Base-by-base conservation (phyloP, 352 stramenopile species). In the Pythium grandisporangium region DNA sequence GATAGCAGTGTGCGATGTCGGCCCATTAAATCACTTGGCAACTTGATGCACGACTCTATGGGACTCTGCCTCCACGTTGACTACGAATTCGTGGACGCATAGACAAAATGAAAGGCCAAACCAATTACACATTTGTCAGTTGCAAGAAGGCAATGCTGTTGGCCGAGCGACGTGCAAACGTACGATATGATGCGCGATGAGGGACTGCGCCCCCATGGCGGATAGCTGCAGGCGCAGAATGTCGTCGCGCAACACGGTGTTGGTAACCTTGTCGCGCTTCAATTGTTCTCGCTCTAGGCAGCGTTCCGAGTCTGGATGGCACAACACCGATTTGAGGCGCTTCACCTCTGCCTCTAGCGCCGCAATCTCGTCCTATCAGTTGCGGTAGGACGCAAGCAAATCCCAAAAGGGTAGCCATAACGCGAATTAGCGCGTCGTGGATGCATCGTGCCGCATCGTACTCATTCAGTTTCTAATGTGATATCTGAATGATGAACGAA, bases 41-140 rank as follows among this genome's bases (percentile, higher is more conserved):
- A 39, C 14, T 58, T 46, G 37, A 75, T 69, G 17, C 47, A 49
- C 7, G 41, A 59, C 36, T 69, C 63, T 17, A 69, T 55, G 1
- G 63, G 63, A 32, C 45, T 75, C 22, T 58, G 50, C 19, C 59
- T 43, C 19, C 69, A 57, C 8, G 63, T 14, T 14, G 27, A 32
- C 27, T 32, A 32, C 8, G n/a, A n/a, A n/a, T n/a, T n/a, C n/a
- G n/a, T n/a, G n/a, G n/a, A n/a, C n/a, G n/a, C n/a, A 32, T 14
- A 32, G 14, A 32, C 27, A 32, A 32, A 14, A 32, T 32, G 14
- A 32, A 32, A 8, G 14, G 8, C 10, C 27, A 32, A 8, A 32
- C 14, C 14, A 32, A 14, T 32, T n/a, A n/a, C n/a, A n/a, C n/a
- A n/a, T n/a, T n/a, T n/a, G n/a, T n/a, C n/a, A n/a, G n/a, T n/a